These are phyloP conservation scores for Cadophora sp. DNA, from an alignment of 2,329 filamentous ascomycete species.

Conservation along the genomic window DNA sequence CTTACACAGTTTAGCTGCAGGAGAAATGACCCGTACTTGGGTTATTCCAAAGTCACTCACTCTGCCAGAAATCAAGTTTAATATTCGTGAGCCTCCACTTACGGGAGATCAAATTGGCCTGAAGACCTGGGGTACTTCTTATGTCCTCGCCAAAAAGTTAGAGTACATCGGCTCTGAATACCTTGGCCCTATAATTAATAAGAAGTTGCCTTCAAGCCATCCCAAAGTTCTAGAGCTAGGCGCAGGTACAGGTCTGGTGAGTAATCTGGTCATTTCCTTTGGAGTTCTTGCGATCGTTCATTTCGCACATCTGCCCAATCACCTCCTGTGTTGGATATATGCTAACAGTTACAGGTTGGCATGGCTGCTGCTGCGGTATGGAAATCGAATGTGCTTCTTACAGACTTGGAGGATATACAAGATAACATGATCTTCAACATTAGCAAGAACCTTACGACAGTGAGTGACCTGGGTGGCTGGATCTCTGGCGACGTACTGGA, in stretches of 20 bases:
- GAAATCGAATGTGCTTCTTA: constrained; percentile 71
- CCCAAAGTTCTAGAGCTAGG: constrained; percentile 75
- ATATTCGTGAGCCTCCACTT: constrained; percentile 84
- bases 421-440: constrained; percentile 81
- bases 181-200: constrained; percentile 47
- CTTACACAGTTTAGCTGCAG: constrained; percentile 13
- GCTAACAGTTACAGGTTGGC: constrained; percentile 59
- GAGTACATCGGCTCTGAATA: constrained; percentile 47
- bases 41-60: constrained; percentile 55
- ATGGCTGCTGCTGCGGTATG: constrained; percentile 81
- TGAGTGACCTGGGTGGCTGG: constrained; percentile 59
- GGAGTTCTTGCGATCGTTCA: background rate
- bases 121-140: constrained; percentile 86
- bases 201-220: constrained; percentile 16
- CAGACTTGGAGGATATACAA: constrained; percentile 84
- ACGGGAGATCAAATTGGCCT: constrained; percentile 88
- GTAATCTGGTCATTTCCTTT: background rate
- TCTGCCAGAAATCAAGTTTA: constrained; percentile 63
- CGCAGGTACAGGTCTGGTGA: constrained; percentile 25
- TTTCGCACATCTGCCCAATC: background rate
- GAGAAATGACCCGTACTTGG: constrained; percentile 65
- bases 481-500: constrained; percentile 70
- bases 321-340: background rate
- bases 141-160: constrained; percentile 80
- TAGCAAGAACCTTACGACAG: constrained; percentile 61